Percentiles rank a stretch among this genome's conserved stretches.
Conservation (phyloP, 345 rosid genomes). For the Theobroma cacao region DNA sequence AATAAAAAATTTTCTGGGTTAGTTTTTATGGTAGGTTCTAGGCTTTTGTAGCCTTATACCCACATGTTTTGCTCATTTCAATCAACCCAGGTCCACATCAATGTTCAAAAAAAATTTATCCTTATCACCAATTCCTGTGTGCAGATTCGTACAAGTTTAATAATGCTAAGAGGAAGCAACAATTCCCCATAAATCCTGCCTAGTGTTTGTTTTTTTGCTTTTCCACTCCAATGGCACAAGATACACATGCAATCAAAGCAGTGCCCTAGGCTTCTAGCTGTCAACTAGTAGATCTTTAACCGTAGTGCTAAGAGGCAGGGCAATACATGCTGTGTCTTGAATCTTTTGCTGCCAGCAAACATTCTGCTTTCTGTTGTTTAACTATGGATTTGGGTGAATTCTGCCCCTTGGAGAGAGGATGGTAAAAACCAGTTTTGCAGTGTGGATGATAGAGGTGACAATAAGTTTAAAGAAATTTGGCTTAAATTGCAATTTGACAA, state of each 20-base stretch:
- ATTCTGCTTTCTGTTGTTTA: background rate
- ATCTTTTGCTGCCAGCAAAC: background rate
- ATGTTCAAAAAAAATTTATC: background rate
- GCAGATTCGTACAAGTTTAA: background rate
- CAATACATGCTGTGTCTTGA: background rate
- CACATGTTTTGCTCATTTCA: background rate
- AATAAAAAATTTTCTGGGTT: background rate
- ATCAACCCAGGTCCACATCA: background rate
- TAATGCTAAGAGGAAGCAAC: background rate
- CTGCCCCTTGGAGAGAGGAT: background rate
- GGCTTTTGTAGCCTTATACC: background rate
- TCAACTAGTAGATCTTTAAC: too few relatives aligned
- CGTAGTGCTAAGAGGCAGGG: background rate
- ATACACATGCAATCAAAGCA: background rate
- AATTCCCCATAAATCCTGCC: background rate
- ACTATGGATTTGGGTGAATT: background rate
- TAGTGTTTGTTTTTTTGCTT: too few relatives aligned
- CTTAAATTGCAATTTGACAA: background rate
- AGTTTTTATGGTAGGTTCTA: background rate
- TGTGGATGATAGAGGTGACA: too few relatives aligned
- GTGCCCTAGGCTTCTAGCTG: background rate
- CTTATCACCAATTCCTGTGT: background rate
- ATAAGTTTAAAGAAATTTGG: too few relatives aligned
- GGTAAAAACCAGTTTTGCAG: too few relatives aligned
- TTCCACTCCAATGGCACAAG: background rate